Conservation (phyloP, 2,329 filamentous ascomycete species). For the Helotiales sp. region DNA sequence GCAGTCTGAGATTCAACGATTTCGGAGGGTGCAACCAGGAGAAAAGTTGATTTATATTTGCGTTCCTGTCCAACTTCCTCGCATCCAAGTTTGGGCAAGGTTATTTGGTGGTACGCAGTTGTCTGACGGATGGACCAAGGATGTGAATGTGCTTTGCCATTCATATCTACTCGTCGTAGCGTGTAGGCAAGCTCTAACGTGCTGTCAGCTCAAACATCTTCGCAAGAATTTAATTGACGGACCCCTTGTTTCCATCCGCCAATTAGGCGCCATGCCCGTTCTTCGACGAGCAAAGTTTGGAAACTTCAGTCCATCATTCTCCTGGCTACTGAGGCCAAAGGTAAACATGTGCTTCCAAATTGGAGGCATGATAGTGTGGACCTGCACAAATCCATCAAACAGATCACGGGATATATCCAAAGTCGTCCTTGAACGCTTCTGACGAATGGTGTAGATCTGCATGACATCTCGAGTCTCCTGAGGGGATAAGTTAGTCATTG, state of each 20-base stretch:
- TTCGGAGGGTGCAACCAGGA: constrained; percentile 19
- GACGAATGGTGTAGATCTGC: constrained; percentile 21
- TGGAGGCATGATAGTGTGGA: constrained; percentile 12
- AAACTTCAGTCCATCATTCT: constrained; percentile 28
- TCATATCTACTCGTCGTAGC: constrained; percentile 22
- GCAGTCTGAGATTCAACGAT: constrained; percentile 6
- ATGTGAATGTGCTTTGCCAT: constrained; percentile 4
- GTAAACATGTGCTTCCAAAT: constrained; percentile 27
- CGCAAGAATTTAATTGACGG: too few relatives aligned
- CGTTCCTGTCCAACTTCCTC: background rate
- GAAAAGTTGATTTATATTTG: constrained; percentile 6
- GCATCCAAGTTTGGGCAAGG: too few relatives aligned
- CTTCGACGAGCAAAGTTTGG: constrained; percentile 9
- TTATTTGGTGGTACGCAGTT: constrained; percentile 37
- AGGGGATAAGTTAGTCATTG: background rate
- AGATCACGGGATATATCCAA: constrained; percentile 15
- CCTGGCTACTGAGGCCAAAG: constrained; percentile 20
- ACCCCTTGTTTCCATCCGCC: background rate
- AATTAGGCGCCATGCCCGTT: background rate
- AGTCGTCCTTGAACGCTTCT: constrained; percentile 20
- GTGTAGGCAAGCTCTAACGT: constrained; percentile 19
- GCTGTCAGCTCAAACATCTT: too few relatives aligned
- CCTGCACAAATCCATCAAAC: constrained; percentile 15
- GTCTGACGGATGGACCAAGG: constrained; percentile 41
- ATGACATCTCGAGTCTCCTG: constrained; percentile 4